Percentiles rank a stretch among this genome's conserved stretches.
Evolutionary conservation across 2,329 filamentous ascomycete genomes (phyloP).

Genomic region (Hypoxylon sp.): DNA sequence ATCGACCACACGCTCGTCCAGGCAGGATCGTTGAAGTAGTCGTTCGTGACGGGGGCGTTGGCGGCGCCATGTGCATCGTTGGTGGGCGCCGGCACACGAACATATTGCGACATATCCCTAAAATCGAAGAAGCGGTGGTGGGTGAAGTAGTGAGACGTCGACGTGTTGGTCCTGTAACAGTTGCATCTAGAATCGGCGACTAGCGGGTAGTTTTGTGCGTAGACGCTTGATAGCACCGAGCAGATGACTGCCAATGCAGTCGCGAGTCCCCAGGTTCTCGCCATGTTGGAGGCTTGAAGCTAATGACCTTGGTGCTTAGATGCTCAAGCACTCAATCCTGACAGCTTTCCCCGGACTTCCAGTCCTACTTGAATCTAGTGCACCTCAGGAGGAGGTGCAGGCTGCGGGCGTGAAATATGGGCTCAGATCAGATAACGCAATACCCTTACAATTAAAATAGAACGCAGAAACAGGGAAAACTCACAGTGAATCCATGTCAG

Average conservation of each 20-base stretch:
- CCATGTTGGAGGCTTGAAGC: slow-evolving; percentile 18
- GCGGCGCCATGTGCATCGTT: slow-evolving; percentile 46
- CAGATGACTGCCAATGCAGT: slow-evolving; percentile 31
- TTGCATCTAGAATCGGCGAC: slow-evolving; percentile 54
- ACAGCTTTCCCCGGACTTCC: not conserved
- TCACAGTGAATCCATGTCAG: slow-evolving; percentile 5
- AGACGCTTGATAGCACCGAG: slow-evolving; percentile 21
- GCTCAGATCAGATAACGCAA: slow-evolving; percentile 8
- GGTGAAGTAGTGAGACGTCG: slow-evolving; percentile 58
- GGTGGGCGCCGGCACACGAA: slow-evolving; percentile 49
- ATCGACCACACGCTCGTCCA: slow-evolving; percentile 52
- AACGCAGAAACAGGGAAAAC: slow-evolving; percentile 4
- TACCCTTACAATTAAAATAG: slow-evolving; percentile 13
- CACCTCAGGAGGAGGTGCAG: not conserved
- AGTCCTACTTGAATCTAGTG: not conserved
- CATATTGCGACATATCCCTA: slow-evolving; percentile 57
- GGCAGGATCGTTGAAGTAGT: slow-evolving; percentile 49
- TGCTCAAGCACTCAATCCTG: not conserved
- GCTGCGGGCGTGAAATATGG: slow-evolving; percentile 21
- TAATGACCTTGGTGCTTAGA: not conserved
- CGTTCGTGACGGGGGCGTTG: slow-evolving; percentile 47
- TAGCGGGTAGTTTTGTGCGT: slow-evolving; percentile 45
- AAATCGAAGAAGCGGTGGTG: slow-evolving; percentile 65
- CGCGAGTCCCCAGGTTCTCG: slow-evolving; percentile 25
- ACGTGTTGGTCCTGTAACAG: slow-evolving; percentile 63